phyloP scores from a whole-genome alignment of 768 basidiomycete genomes.

The Rhodotorula kratochvilovae region DNA sequence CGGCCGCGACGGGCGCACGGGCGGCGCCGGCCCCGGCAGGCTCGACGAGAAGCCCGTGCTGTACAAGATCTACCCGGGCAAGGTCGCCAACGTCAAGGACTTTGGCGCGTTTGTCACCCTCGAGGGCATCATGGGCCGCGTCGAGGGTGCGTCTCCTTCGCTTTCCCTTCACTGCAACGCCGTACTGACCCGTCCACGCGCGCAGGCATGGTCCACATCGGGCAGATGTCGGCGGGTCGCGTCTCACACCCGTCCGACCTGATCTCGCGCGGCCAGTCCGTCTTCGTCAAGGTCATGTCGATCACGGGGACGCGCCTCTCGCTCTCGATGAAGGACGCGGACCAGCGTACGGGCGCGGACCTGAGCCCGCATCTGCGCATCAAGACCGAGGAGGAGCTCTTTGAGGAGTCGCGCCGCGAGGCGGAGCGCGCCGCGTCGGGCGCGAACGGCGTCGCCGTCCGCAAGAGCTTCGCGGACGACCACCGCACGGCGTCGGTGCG shows the following conservation, averaged over 20 bases:
- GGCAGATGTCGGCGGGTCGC: constrained; percentile 77
- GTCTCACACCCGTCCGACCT: constrained; percentile 83
- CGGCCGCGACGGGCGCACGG: constrained; percentile 46
- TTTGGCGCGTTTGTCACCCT: constrained; percentile 92
- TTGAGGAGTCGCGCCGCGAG: constrained; percentile 65
- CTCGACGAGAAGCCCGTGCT: constrained; percentile 78
- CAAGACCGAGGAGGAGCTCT: constrained; percentile 85
- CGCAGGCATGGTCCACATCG: constrained; percentile 94
- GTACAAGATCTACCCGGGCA: constrained; percentile 91
- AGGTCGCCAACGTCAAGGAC: constrained; percentile 78
- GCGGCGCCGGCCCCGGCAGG: constrained; percentile 41
- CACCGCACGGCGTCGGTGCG: constrained; percentile 72
- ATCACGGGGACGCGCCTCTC: constrained; percentile 73
- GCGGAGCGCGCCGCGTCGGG: constrained; percentile 68
- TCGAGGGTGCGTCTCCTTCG: constrained; percentile 68
- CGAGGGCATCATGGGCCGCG: constrained; percentile 77
- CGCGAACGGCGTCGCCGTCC: constrained; percentile 77
- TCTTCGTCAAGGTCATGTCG: constrained; percentile 96
- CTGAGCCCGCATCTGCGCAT: constrained; percentile 91
- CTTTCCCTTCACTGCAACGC: not conserved
- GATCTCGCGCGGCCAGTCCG: constrained; percentile 72
- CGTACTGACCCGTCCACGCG: constrained; percentile 5
- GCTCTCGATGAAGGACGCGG: constrained; percentile 97
- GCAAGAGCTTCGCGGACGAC: constrained; percentile 43
- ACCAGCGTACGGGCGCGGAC: constrained; percentile 82